A percentile compares a stretch with the other conserved stretches of the same genome.
phyloP scores from a whole-genome alignment of 2,329 filamentous ascomycete species.

The Cercospora citrullina region DNA sequence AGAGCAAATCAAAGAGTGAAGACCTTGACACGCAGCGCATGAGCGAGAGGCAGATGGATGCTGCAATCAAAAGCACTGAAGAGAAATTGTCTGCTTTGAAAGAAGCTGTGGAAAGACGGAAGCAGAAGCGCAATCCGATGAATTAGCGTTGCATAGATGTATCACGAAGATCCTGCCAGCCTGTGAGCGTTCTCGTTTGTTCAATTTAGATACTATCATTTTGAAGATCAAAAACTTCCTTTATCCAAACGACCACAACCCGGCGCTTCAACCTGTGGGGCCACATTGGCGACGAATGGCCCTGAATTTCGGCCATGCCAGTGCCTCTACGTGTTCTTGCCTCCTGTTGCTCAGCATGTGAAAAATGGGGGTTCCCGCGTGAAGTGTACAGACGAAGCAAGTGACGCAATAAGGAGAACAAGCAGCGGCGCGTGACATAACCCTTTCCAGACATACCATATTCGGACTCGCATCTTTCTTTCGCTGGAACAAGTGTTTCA shows the following conservation, averaged over 20 bases:
- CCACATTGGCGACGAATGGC: background rate
- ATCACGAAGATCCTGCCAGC: conserved; percentile 16
- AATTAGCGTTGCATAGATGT: conserved; percentile 1
- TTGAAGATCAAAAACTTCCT: background rate
- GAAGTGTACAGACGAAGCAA: background rate
- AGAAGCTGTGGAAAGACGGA: conserved; percentile 65
- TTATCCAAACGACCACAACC: background rate
- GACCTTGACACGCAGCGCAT: conserved; percentile 59
- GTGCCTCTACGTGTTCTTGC: background rate
- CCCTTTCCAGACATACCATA: background rate
- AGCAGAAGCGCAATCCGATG: conserved; percentile 29
- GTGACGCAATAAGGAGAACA: background rate
- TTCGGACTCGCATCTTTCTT: background rate
- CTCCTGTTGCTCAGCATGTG: background rate
- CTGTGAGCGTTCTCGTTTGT: conserved; percentile 31
- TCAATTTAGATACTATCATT: conserved; percentile 9
- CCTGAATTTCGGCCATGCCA: background rate
- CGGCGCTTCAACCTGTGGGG: background rate
- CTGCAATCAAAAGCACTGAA: conserved; percentile 83
- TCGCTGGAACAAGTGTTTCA: background rate
- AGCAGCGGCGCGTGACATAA: background rate
- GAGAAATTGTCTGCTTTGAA: conserved; percentile 78
- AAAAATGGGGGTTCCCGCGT: background rate
- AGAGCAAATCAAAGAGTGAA: conserved; percentile 30
- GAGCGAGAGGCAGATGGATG: conserved; percentile 77